Evolutionary conservation across 2,329 filamentous ascomycete genomes (phyloP).

Genomic region (Ophiosphaerella korrae): DNA sequence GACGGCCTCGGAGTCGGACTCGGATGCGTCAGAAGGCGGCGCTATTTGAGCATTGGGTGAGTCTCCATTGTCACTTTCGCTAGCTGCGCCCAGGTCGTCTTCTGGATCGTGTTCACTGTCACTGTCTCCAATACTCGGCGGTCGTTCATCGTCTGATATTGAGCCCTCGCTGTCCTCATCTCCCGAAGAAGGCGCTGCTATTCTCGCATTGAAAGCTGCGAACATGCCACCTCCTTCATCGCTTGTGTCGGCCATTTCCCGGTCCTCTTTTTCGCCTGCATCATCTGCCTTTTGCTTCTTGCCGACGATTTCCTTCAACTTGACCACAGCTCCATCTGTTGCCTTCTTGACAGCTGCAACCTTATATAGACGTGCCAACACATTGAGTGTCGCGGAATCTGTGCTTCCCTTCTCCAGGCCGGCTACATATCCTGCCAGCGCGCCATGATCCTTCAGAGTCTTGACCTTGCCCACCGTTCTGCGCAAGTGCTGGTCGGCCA

Average conservation of each 20-base stretch:
- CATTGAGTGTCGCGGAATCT: conserved; percentile 59
- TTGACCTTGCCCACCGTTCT: conserved; percentile 64
- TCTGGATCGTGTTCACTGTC: conserved; percentile 29
- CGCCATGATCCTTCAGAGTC: conserved; percentile 57
- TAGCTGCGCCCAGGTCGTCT: conserved; percentile 23
- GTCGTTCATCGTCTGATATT: conserved; percentile 33
- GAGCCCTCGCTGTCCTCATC: conserved; percentile 39
- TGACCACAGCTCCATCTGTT: conserved; percentile 53
- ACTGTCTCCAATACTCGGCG: conserved; percentile 39
- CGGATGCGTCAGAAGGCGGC: conserved; percentile 17
- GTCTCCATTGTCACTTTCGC: conserved; percentile 9
- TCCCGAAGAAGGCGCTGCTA: conserved; percentile 47
- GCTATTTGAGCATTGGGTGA: conserved; percentile 13
- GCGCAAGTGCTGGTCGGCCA: conserved; percentile 60
- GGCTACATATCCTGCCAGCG: conserved; percentile 49
- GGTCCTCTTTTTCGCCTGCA: conserved; percentile 18
- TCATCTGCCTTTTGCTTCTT: conserved; percentile 1
- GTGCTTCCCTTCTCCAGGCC: conserved; percentile 47
- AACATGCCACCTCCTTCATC: conserved; percentile 43
- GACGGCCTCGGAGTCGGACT: conserved; percentile 22
- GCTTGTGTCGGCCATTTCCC: conserved; percentile 27
- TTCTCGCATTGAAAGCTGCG: conserved; percentile 44
- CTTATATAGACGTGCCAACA: conserved; percentile 64
- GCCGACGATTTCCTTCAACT: conserved; percentile 48
- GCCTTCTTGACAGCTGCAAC: conserved; percentile 63